Evolutionary conservation across 1,284 basidiomycete species (phyloP).

Genomic region (Vanrija sp.): DNA sequence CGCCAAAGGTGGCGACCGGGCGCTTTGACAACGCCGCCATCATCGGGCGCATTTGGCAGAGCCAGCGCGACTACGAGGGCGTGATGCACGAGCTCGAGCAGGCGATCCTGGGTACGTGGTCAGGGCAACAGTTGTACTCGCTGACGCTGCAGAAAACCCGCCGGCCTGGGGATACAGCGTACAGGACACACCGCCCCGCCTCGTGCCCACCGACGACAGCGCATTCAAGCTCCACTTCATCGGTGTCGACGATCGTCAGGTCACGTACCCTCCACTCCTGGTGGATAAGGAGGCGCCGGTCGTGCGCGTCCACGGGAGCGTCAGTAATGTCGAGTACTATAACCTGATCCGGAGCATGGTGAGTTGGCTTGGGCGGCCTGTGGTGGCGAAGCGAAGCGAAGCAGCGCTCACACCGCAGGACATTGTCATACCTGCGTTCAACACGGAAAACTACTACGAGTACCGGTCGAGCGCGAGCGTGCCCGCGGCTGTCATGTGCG

Average conservation of each 20-base stretch:
- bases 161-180: background rate
- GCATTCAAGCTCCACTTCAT: conserved; percentile 8
- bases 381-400: too few relatives aligned
- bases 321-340: background rate
- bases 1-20: background rate
- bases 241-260: background rate
- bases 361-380: background rate
- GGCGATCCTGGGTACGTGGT: background rate
- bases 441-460: background rate
- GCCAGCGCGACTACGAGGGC: background rate
- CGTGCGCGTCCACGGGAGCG: background rate
- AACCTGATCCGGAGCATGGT: background rate
- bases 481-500: conserved; percentile 1
- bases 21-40: background rate
- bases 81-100: background rate
- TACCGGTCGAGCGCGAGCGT: background rate
- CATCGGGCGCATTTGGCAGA: background rate
- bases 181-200: too few relatives aligned
- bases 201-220: background rate
- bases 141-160: background rate
- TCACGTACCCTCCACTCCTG: background rate
- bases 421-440: conserved; percentile 2
- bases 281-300: background rate
- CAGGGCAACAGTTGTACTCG: background rate
- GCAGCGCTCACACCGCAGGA: background rate